Evolutionary conservation across 2,329 filamentous ascomycete species (phyloP), one percentile per base, ranked within the genome.

Genomic region (Aspergillus jensenii): DNA sequence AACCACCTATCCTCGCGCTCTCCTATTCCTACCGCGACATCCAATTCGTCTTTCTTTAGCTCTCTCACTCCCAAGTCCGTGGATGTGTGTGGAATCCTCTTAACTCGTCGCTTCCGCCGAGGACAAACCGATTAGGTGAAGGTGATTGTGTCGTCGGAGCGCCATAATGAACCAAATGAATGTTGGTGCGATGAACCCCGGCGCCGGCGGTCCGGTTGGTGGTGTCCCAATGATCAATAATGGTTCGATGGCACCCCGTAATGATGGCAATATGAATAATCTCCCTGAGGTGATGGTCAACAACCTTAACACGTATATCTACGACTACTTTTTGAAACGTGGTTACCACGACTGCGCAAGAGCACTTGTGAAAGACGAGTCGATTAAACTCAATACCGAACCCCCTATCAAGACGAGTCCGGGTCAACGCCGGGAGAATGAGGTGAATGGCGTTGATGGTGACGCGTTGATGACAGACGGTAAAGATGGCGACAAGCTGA

Each of bases 271-370:
- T 59, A 74, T 76, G 65, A 71, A 69, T 59, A 71, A 67, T 43
- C 62, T 67, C 40, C 69, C 73, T 48, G 73, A 76, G 50, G 62
- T 61, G 31, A 71, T 76, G 67, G 73, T 75, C 64, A 71, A 67
- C 62, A 76, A 74, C 54, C 77, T 87, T 59, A 87, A 88, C 74
- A 87, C 84, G 51, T 87, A 85, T 74, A 88, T 88, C 65, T 88
- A 88, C 75, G 85, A 87, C 73, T 87, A 88, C 72, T 93, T 98
- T 64, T 81, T 97, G 65, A 91, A 90, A 69, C 90, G 91, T 74
- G 84, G 87, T 66, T 91, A 96, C 83, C 89, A 85, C 71, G 90
- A 95, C 64, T 89, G 90, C 72, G 95, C 95, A 64, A 87, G 91
- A 66, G 84, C 87, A 49, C 81, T 96, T 59, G 78, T 90, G 56